Evolutionary conservation across 2,329 filamentous ascomycete genomes (phyloP).

Genomic region (Hymenoscyphus fraxineus): DNA sequence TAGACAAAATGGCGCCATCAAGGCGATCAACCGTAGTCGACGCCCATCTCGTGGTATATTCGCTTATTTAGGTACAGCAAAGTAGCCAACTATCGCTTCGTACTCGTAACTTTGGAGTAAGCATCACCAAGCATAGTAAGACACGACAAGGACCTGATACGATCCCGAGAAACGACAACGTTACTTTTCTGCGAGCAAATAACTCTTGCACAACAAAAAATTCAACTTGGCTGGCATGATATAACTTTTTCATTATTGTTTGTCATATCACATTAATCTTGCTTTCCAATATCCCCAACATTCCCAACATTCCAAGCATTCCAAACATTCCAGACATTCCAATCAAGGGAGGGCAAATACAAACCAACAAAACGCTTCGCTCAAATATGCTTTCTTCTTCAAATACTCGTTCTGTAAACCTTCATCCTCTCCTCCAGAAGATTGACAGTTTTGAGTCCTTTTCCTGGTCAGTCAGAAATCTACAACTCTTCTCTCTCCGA

Average conservation of each 20-base stretch:
- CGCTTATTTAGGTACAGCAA: neutral
- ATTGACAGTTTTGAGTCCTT: neutral
- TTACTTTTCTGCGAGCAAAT: neutral
- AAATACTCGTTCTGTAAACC: neutral
- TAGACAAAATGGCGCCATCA: no score
- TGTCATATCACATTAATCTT: neutral
- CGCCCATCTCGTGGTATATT: neutral
- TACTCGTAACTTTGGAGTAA: neutral
- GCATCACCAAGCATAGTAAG: neutral
- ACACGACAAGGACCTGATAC: neutral
- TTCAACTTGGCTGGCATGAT: neutral
- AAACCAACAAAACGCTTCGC: neutral
- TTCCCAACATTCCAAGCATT: neutral
- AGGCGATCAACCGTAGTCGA: neutral
- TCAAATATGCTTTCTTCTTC: neutral
- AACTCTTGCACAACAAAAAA: neutral
- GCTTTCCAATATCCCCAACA: neutral
- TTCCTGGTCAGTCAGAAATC: neutral
- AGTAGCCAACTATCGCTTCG: neutral
- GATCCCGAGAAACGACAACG: neutral
- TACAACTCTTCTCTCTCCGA: neutral
- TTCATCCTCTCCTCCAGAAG: neutral
- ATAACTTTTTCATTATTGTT: neutral
- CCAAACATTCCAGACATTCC: neutral
- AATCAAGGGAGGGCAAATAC: neutral